phyloP scores from a whole-genome alignment of 176 grass and related monocot species.

The Secale cereale region DNA sequence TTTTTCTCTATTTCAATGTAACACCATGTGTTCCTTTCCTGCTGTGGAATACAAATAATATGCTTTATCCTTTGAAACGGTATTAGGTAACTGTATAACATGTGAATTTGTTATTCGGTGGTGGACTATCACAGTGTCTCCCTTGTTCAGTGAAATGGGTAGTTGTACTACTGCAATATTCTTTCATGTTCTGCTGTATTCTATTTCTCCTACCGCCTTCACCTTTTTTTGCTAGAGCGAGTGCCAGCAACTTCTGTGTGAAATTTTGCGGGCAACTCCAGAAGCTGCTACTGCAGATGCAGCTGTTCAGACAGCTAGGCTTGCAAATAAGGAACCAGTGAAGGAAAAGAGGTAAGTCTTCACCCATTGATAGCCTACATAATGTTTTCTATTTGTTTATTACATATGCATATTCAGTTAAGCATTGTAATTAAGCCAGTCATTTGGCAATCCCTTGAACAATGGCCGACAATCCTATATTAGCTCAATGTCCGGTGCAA shows the following conservation, averaged over 20 bases:
- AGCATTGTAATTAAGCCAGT: constrained; percentile 1
- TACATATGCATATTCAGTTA: constrained; percentile 2
- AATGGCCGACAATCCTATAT: constrained; percentile 1
- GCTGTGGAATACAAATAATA: background rate
- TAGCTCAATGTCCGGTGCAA: background rate
- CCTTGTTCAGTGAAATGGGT: constrained; percentile 27
- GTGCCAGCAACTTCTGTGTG: constrained; percentile 97
- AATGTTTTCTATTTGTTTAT: constrained; percentile 12
- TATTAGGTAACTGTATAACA: constrained; percentile 18
- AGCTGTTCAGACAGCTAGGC: constrained; percentile 93
- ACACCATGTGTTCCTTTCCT: constrained; percentile 1
- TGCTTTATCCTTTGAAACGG: constrained; percentile 10
- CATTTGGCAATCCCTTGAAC: background rate
- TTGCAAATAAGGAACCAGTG: constrained; percentile 85
- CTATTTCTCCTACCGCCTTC: constrained; percentile 17
- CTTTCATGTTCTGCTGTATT: constrained; percentile 22
- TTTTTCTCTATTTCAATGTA: constrained; percentile 8
- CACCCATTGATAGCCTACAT: constrained; percentile 23
- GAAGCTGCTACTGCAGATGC: constrained; percentile 98
- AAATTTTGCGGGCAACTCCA: constrained; percentile 95
- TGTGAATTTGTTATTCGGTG: constrained; percentile 8
- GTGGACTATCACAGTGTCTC: background rate
- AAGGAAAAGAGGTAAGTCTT: constrained; percentile 92
- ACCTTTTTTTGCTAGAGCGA: constrained; percentile 68
- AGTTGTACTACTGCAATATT: constrained; percentile 1